These are phyloP conservation scores for Penicillium canescens DNA, from an alignment of 495 filamentous ascomycete species.

Conservation along the genomic window DNA sequence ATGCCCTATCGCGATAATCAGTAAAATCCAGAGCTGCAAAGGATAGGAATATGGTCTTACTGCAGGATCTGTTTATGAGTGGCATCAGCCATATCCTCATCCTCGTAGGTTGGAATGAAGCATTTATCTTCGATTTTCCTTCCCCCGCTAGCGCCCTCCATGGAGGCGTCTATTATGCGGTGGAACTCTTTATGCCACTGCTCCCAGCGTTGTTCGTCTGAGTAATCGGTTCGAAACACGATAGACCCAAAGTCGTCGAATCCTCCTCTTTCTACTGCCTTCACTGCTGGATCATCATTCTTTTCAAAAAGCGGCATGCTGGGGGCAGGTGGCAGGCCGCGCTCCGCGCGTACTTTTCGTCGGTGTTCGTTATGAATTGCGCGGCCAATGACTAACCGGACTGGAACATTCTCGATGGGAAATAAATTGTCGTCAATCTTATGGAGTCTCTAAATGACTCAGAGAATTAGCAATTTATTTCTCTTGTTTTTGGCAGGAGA, in stretches of 20 bases:
- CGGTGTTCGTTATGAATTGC: neutral
- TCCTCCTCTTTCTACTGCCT: slow-evolving; percentile 1
- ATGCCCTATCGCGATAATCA: neutral
- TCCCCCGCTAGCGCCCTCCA: neutral
- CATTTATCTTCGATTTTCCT: slow-evolving; percentile 6
- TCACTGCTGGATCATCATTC: slow-evolving; percentile 1
- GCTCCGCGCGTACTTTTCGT: neutral
- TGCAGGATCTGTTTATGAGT: neutral
- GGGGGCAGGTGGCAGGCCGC: slow-evolving; percentile 1
- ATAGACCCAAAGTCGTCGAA: slow-evolving; percentile 6
- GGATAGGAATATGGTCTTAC: neutral
- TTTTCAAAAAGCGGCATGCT: neutral
- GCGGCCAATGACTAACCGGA: neutral
- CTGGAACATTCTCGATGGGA: neutral
- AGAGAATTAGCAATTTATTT: neutral
- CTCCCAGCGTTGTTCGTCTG: neutral
- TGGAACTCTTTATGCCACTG: neutral
- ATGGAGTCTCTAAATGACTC: neutral
- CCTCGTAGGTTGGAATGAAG: neutral
- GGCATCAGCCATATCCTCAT: neutral
- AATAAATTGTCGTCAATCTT: neutral
- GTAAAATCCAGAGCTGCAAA: neutral
- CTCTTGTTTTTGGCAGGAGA: neutral
- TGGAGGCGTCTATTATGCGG: neutral
- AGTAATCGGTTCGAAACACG: slow-evolving; percentile 2